Percentiles rank a stretch among this genome's conserved stretches.
Conservation (phyloP, 331 rosid genomes). For the Quercus phellos region DNA sequence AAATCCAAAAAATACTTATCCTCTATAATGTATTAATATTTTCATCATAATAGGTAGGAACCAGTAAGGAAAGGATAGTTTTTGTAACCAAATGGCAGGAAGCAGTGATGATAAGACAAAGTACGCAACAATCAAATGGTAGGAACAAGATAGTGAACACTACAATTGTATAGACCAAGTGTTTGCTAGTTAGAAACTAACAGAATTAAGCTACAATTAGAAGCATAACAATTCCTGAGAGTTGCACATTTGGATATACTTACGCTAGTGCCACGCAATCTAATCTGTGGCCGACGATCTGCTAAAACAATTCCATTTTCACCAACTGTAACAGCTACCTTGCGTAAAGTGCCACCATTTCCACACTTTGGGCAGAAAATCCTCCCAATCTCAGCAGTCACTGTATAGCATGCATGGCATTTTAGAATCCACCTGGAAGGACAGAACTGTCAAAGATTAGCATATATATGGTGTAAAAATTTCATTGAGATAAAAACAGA, state of each 20-base stretch:
- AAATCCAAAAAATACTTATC: neutral
- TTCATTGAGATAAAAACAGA: neutral
- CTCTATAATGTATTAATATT: neutral
- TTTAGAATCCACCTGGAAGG: constrained; percentile 80
- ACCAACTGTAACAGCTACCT: constrained; percentile 96
- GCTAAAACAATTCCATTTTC: constrained; percentile 82
- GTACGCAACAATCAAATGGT: neutral
- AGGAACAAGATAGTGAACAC: neutral
- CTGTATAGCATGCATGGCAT: constrained; percentile 85
- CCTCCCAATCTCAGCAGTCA: constrained; percentile 79
- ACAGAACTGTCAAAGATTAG: constrained; percentile 20
- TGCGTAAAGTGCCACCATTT: constrained; percentile 91
- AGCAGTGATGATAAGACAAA: neutral
- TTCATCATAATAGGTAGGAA: neutral
- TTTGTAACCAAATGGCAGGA: neutral
- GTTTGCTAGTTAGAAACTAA: neutral
- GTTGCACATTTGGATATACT: constrained; percentile 8
- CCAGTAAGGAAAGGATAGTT: neutral
- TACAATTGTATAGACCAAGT: neutral
- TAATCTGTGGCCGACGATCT: constrained; percentile 62
- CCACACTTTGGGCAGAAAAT: constrained; percentile 95
- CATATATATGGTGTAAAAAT: neutral
- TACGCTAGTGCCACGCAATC: constrained; percentile 92
- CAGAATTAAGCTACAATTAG: neutral
- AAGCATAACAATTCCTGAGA: neutral